Evolutionary conservation across 257 asterid genomes (phyloP).

Genomic region (Phtheirospermum japonicum): DNA sequence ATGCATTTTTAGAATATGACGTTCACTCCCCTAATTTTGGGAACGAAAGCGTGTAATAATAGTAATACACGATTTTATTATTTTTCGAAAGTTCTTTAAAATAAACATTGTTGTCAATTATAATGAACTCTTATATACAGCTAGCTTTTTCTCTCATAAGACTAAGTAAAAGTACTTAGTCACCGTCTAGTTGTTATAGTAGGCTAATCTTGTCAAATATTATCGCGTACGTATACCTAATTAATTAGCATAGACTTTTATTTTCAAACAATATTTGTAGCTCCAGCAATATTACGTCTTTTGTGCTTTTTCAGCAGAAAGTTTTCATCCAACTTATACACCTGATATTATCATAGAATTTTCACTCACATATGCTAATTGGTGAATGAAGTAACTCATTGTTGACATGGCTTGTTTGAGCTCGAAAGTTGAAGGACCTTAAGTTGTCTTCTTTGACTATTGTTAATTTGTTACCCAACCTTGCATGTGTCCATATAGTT

Average conservation of each 20-base stretch:
- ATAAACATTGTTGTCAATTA: too few species aligned
- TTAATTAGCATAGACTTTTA: constrained; percentile 10
- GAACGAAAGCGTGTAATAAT: too few species aligned
- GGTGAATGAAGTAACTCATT: background rate
- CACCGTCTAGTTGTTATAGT: background rate
- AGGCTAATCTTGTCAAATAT: constrained; percentile 7
- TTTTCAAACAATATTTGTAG: constrained; percentile 4
- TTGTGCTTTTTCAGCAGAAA: background rate
- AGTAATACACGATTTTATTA: too few species aligned
- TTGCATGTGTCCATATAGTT: too few species aligned
- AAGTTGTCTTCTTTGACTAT: too few species aligned
- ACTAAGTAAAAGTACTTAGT: background rate
- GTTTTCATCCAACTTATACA: constrained; percentile 6
- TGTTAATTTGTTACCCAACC: too few species aligned
- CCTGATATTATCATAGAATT: background rate
- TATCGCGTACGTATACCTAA: background rate
- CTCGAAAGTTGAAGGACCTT: too few species aligned
- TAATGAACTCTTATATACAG: too few species aligned
- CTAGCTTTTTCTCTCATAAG: background rate
- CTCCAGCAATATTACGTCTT: background rate
- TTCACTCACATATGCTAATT: background rate
- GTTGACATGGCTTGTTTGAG: background rate
- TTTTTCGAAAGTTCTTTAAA: too few species aligned
- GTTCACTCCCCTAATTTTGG: too few species aligned
- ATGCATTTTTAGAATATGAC: too few species aligned